Conservation (phyloP, 2,329 filamentous ascomycete genomes). For the Aschersonia sp. region DNA sequence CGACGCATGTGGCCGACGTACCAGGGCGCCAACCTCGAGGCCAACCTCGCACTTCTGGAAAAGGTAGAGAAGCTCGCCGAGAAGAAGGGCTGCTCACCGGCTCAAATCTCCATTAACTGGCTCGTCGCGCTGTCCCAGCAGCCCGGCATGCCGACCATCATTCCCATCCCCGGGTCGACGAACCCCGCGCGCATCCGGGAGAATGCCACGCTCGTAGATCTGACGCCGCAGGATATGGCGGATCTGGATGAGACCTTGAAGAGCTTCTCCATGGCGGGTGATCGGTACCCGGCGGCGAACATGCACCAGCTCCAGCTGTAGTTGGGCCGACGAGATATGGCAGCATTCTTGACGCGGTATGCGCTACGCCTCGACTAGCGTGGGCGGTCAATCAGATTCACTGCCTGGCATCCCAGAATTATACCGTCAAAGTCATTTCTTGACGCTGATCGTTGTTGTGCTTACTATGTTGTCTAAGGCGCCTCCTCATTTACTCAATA, state of each 20-base stretch:
- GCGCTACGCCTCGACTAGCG: neutral
- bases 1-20: too few species aligned
- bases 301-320: neutral
- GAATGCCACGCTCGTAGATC: conserved; percentile 36
- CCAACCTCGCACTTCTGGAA: too few species aligned
- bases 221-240: conserved; percentile 34
- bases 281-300: conserved; percentile 25
- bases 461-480: neutral
- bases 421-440: neutral
- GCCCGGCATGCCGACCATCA: conserved; percentile 39
- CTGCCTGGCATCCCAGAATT: neutral
- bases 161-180: conserved; percentile 53
- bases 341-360: neutral
- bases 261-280: conserved; percentile 31
- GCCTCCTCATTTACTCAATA: neutral
- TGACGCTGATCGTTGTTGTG: neutral
- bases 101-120: conserved; percentile 55
- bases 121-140: conserved; percentile 31
- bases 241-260: conserved; percentile 34
- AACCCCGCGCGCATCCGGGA: conserved; percentile 41
- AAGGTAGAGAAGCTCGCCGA: too few species aligned
- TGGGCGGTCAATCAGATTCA: neutral
- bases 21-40: too few species aligned
- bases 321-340: neutral
- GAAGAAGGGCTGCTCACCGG: too few species aligned